Conservation (phyloP, 139 green algal genomes). For the Desmodesmus armatus region DNA sequence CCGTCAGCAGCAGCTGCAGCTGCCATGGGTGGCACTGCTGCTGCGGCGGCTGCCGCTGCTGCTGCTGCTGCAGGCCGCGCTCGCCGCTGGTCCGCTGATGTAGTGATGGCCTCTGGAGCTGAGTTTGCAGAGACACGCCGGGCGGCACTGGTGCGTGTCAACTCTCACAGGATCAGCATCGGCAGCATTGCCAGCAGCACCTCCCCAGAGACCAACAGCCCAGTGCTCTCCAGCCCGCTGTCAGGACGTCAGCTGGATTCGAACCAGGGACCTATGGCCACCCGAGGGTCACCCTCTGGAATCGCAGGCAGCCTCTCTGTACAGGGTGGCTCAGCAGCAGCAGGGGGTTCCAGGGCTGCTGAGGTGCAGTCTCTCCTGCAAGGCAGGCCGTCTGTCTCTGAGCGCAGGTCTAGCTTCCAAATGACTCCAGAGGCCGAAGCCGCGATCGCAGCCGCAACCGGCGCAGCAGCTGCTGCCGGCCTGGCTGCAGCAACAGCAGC, state of each 20-base stretch:
- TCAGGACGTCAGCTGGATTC: neutral
- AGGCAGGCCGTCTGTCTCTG: neutral
- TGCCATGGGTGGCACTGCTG: neutral
- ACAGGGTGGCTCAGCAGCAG: constrained; percentile 18
- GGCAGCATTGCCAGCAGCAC: neutral
- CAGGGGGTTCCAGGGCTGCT: neutral
- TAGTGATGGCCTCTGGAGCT: neutral
- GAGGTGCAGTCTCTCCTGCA: neutral
- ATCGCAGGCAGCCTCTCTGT: neutral
- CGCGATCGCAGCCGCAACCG: neutral
- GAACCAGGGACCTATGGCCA: neutral
- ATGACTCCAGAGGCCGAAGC: neutral
- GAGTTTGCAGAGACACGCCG: neutral
- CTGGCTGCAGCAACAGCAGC: neutral
- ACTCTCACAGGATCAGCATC: constrained; percentile 8
- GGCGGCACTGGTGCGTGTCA: neutral
- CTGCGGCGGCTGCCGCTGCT: neutral
- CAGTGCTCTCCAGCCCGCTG: neutral
- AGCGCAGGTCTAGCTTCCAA: neutral
- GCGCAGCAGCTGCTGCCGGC: neutral
- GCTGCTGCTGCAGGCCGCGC: neutral
- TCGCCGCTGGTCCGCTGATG: too few species aligned
- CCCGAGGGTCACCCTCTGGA: neutral
- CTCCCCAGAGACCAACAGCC: neutral
- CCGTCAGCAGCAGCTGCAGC: neutral